A percentile compares a stretch with the other conserved stretches of the same genome.
Conservation (phyloP, 805 yeast species). For the Jamesozyma spencerorum region DNA sequence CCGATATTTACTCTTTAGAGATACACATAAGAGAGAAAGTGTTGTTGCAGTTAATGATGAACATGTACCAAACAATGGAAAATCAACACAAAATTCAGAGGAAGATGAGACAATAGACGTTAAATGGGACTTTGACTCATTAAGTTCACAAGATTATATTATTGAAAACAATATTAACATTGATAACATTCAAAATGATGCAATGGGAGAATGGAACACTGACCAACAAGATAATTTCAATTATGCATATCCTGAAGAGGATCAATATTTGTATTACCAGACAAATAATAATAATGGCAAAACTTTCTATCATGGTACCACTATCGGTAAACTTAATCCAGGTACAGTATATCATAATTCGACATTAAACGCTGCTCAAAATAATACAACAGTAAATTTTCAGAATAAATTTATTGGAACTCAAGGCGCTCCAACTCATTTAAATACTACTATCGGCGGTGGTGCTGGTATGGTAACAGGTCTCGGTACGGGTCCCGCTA, state of each 20-base stretch:
- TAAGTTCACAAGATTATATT: conserved; percentile 64
- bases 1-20: conserved; percentile 69
- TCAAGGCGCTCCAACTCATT: too few species aligned
- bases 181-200: conserved; percentile 28
- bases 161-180: conserved; percentile 57
- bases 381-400: conserved; percentile 12
- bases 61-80: not conserved
- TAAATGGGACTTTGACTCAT: conserved; percentile 86
- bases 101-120: conserved; percentile 36
- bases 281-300: conserved; percentile 14
- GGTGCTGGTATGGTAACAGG: conserved; percentile 22
- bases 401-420: conserved; percentile 9
- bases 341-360: conserved; percentile 21
- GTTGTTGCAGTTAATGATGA: conserved; percentile 14
- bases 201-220: conserved; percentile 17
- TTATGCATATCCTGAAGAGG: conserved; percentile 29
- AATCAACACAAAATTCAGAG: not conserved
- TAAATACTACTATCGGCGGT: conserved; percentile 8
- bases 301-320: conserved; percentile 22
- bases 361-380: conserved; percentile 21
- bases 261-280: conserved; percentile 19
- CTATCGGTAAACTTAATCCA: conserved; percentile 24
- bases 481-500: conserved; percentile 17
- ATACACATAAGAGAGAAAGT: conserved; percentile 47
- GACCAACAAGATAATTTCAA: conserved; percentile 21